These are phyloP conservation scores for Stylonectria norvegica DNA, from an alignment of 2,329 filamentous ascomycete species.

Conservation along the genomic window DNA sequence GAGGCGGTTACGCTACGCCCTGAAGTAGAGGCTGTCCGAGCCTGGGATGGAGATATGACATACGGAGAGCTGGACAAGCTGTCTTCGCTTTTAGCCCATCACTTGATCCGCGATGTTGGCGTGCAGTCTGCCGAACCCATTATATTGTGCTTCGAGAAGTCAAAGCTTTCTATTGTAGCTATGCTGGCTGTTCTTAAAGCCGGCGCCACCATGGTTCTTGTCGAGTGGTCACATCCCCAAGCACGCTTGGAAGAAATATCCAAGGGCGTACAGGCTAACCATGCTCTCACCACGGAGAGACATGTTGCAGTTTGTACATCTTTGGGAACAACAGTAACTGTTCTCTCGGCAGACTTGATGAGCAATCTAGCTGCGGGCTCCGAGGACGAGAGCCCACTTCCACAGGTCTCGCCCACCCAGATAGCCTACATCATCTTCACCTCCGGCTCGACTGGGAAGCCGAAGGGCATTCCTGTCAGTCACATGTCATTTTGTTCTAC, in stretches of 20 bases:
- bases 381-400: too few species aligned
- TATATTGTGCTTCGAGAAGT: conserved; percentile 11
- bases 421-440: not conserved
- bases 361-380: too few species aligned
- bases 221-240: conserved; percentile 9
- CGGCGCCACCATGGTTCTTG: conserved; percentile 5
- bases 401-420: too few species aligned
- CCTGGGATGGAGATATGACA: conserved; percentile 3
- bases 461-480: not conserved
- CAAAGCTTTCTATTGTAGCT: conserved; percentile 20
- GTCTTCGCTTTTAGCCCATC: conserved; percentile 4
- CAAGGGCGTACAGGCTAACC: not conserved
- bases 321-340: too few species aligned
- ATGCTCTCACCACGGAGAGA: conserved; percentile 1
- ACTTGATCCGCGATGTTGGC: conserved; percentile 5
- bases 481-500: not conserved
- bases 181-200: conserved; percentile 10
- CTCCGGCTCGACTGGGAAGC: not conserved
- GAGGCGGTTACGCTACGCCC: not conserved
- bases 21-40: not conserved
- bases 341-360: too few species aligned
- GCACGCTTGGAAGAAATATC: conserved; percentile 5
- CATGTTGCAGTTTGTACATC: too few species aligned
- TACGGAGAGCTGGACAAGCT: conserved; percentile 1
- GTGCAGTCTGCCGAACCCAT: conserved; percentile 2